Evolutionary conservation across 768 basidiomycete genomes (phyloP), one percentile per base, ranked within the genome.

Genomic region (Agaricus subrufescens): DNA sequence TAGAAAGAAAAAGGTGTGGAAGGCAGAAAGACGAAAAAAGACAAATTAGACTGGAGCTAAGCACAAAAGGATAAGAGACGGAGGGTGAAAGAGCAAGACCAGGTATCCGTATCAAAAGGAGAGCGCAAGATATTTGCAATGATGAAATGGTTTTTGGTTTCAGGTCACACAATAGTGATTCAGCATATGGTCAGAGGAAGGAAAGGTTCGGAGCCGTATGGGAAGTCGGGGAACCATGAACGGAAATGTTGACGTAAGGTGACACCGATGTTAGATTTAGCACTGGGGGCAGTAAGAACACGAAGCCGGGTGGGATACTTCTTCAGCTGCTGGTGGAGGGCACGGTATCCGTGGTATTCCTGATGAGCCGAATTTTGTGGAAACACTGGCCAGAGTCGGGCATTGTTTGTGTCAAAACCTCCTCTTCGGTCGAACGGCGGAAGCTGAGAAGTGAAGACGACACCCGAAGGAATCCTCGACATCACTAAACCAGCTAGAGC

Each of bases 391-490:
- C 55, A 56, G 43, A 56, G 55, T 14, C 55, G 55, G 19, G 55
- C 55, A 38, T 50, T 26, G 40, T 25, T 31, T 11, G 40, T 23
- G 19, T 56, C 55, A 9, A 44, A 9, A 30, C 19, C 37, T 8
- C 48, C 31, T 27, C 48, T 43, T 45, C 52, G 26, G 30, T 53
- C 43, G 14, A 19, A 42, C 0, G 14, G 25, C 12, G 30, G 26
- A 31, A 31, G 23, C 26, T 56, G 55, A 23, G 31, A 48, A 50
- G 34, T 40, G 42, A 56, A 56, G 30, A 56, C 55, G 40, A 56
- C 55, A 31, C 55, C 48, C 12, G 55, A 56, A 27, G 55, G 55
- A 45, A 56, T 56, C 43, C 55, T 56, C 19, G 55, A 56, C 55
- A 56, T 56, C 19, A 56, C 55, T 31, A 56, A 26, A 12, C 48